Base-by-base conservation (phyloP, 1,284 basidiomycete genomes). In the Mycena sp. region DNA sequence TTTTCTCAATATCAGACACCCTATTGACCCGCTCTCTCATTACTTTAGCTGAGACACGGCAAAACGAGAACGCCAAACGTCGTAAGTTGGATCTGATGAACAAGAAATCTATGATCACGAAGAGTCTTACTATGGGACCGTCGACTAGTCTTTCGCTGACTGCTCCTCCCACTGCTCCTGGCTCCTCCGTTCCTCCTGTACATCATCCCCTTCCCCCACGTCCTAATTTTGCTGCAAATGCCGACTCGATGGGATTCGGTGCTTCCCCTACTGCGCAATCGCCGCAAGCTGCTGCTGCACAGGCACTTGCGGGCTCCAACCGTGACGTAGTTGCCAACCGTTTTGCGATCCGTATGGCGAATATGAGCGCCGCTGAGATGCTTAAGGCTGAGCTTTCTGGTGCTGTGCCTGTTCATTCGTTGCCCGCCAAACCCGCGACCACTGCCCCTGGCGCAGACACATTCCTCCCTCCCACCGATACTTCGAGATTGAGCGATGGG, bases 311-410 rank as follows among this genome's bases (percentile, higher is more conserved):
- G 46, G 91, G 91, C 25, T 92, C 91, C 29, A 95, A 96, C 77
- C 85, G 86, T 69, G 94, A 96, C 75, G 87, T 96, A 60, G 93
- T 96, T 44, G 89, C 90, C 57, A 97, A 97, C 75, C 87, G 94
- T 60, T 86, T 87, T 68, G 93, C 93, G 23, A 95, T 97, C 68
- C 88, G 96, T 61, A 91, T 98, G 87, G 97, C 96, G 16, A 99
- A 99, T 74, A 88, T 98, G 85, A 94, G 89, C 78, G 97, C 97
- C 45, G 96, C 96, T 61, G 94, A 98, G 74, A 88, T 91, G 74
- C 83, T 99, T 70, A 96, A 95, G 78, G 96, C 95, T 54, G 94
- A 99, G 78, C 79, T 99, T 68, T 87, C 88, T 64, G 90, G 90
- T 38, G 78, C 88, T 57, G 73, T 83, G 56, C 87, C 89, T 56